phyloP scores from a whole-genome alignment of 2,329 filamentous ascomycete genomes.

The Cladophialophora exuberans region DNA sequence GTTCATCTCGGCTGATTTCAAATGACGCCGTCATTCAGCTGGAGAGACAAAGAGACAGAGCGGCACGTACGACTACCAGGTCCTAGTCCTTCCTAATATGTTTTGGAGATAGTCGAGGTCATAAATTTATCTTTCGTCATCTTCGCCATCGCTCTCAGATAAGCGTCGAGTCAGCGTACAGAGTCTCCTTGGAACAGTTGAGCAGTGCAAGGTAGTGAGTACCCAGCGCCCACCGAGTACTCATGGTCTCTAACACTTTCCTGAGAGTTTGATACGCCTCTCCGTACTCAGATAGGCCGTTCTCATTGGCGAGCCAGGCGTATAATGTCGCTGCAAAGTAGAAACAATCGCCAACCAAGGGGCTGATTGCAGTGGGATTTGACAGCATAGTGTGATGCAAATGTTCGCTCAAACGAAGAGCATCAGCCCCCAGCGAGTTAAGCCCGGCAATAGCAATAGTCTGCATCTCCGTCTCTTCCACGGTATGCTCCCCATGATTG shows the following conservation, averaged over 20 bases:
- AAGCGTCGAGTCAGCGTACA: slow-evolving; percentile 22
- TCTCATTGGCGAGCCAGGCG: slow-evolving; percentile 40
- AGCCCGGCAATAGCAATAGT: slow-evolving; percentile 37
- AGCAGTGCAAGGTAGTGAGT: slow-evolving; percentile 34
- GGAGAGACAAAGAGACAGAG: no score
- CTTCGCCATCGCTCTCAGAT: neutral
- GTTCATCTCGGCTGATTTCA: no score
- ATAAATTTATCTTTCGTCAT: no score
- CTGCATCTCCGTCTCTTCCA: slow-evolving; percentile 42
- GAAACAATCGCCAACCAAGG: slow-evolving; percentile 37
- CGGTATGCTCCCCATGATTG: slow-evolving; percentile 33
- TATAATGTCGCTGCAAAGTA: slow-evolving; percentile 42
- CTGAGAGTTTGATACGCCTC: slow-evolving; percentile 26
- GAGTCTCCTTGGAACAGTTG: slow-evolving; percentile 22
- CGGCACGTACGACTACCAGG: no score
- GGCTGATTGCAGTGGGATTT: slow-evolving; percentile 29
- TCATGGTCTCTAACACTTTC: slow-evolving; percentile 27
- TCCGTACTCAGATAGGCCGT: slow-evolving; percentile 31
- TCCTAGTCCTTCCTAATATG: no score
- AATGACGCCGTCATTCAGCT: no score
- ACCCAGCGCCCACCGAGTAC: slow-evolving; percentile 31
- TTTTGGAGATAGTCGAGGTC: no score
- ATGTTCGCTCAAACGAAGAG: slow-evolving; percentile 26
- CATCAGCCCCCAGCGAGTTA: slow-evolving; percentile 26
- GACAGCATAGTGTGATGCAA: slow-evolving; percentile 20